Percentiles rank a stretch among this genome's conserved stretches.
Evolutionary conservation across 2,329 filamentous ascomycete species (phyloP).

Genomic region (Venturiaceae sp.): DNA sequence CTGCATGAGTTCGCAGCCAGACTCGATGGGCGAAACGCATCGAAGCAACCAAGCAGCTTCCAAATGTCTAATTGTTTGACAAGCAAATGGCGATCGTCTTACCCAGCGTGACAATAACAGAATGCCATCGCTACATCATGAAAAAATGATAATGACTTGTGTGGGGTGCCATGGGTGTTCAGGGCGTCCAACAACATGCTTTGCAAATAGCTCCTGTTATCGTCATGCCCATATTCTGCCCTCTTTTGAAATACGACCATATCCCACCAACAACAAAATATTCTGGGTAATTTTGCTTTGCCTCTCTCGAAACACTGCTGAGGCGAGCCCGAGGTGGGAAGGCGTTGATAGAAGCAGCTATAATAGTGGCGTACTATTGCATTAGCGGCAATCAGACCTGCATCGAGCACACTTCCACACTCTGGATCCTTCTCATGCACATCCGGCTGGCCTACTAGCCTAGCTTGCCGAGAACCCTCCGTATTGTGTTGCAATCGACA

Average conservation of each 20-base stretch:
- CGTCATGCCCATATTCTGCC: background rate
- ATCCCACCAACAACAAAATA: too few species aligned
- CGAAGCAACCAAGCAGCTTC: background rate
- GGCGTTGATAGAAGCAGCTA: slow-evolving; percentile 5
- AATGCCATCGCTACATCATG: background rate
- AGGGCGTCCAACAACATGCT: too few species aligned
- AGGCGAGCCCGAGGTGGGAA: background rate
- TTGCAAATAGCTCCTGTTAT: background rate
- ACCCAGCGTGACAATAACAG: background rate
- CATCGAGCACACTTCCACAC: background rate
- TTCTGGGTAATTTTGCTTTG: background rate
- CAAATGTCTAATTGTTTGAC: background rate
- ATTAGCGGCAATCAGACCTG: background rate
- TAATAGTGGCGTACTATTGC: slow-evolving; percentile 4
- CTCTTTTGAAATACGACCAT: too few species aligned
- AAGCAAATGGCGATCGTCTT: background rate
- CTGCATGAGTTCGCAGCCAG: background rate
- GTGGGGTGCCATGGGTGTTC: background rate
- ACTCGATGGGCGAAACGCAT: background rate
- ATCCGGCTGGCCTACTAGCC: background rate
- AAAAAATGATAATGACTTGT: too few species aligned
- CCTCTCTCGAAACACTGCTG: background rate
- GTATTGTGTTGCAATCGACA: background rate
- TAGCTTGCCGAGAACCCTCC: background rate
- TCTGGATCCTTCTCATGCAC: background rate